phyloP scores from a whole-genome alignment of 495 filamentous ascomycete species.

The Platismatia glauca region DNA sequence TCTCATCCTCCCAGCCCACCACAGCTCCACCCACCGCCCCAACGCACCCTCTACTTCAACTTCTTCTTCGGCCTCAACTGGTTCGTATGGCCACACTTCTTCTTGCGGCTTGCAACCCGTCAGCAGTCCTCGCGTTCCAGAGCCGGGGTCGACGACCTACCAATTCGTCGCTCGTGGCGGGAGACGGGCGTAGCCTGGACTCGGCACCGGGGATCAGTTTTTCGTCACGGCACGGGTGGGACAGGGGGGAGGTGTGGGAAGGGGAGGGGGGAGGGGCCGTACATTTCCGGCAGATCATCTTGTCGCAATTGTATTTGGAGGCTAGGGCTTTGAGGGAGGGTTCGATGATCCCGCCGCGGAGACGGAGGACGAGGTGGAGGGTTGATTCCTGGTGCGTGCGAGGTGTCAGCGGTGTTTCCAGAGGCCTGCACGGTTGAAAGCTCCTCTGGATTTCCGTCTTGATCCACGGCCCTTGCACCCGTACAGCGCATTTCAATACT shows the following conservation, averaged over 20 bases:
- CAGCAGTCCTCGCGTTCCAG: too few species aligned
- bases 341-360: constrained; percentile 99
- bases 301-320: constrained; percentile 99
- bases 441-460: neutral
- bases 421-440: too few species aligned
- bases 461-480: neutral
- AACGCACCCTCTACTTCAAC: constrained; percentile 75
- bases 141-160: too few species aligned
- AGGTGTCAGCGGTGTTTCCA: neutral
- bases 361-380: constrained; percentile 97
- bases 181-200: constrained; percentile 64
- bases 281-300: constrained; percentile 99
- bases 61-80: constrained; percentile 99
- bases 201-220: neutral
- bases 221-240: neutral
- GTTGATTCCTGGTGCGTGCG: constrained; percentile 70
- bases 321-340: constrained; percentile 97
- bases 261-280: constrained; percentile 55
- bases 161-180: constrained; percentile 98
- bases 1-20: neutral
- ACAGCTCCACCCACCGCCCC: constrained; percentile 3
- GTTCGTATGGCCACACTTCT: constrained; percentile 99
- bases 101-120: constrained; percentile 57
- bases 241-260: too few species aligned
- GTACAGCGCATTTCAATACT: neutral